phyloP scores from a whole-genome alignment of 331 rosid species.

The Cydonia oblonga region DNA sequence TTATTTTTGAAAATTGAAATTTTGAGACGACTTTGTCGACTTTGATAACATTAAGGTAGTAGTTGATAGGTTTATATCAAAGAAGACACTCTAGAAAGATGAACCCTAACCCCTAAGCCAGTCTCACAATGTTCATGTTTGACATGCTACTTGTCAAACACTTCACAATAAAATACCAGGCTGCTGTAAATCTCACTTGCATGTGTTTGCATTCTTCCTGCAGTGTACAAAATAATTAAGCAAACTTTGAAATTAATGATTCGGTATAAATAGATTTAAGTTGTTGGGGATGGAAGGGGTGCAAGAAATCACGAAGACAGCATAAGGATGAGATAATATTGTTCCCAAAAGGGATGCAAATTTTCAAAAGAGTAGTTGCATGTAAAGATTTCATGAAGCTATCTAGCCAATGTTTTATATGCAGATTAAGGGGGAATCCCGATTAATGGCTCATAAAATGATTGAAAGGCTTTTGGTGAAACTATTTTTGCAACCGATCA shows the following conservation, averaged over 20 bases:
- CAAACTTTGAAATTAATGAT: neutral
- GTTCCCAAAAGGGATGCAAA: conserved; percentile 28
- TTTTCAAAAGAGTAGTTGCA: conserved; percentile 34
- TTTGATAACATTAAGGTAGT: conserved; percentile 23
- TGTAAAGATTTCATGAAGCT: neutral
- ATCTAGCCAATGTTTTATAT: neutral
- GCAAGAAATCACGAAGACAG: conserved; percentile 12
- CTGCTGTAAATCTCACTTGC: neutral
- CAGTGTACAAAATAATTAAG: conserved; percentile 5
- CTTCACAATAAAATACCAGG: conserved; percentile 30
- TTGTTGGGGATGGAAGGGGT: conserved; percentile 21
- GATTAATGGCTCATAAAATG: too few species aligned
- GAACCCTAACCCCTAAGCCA: conserved; percentile 31
- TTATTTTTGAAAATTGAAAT: neutral
- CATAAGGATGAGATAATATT: conserved; percentile 4
- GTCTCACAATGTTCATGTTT: neutral
- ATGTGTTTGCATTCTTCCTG: conserved; percentile 2
- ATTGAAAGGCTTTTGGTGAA: too few species aligned
- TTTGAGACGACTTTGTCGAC: conserved; percentile 23
- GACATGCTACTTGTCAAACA: conserved; percentile 41
- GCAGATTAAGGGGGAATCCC: neutral
- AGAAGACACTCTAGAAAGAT: conserved; percentile 6
- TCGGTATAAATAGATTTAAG: neutral
- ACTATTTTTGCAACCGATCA: too few species aligned
- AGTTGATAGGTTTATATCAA: conserved; percentile 36